Percentiles rank a stretch among this genome's conserved stretches.
These are phyloP conservation scores for Calonectria hongkongensis DNA, from an alignment of 2,329 filamentous ascomycete species.

Conservation along the genomic window DNA sequence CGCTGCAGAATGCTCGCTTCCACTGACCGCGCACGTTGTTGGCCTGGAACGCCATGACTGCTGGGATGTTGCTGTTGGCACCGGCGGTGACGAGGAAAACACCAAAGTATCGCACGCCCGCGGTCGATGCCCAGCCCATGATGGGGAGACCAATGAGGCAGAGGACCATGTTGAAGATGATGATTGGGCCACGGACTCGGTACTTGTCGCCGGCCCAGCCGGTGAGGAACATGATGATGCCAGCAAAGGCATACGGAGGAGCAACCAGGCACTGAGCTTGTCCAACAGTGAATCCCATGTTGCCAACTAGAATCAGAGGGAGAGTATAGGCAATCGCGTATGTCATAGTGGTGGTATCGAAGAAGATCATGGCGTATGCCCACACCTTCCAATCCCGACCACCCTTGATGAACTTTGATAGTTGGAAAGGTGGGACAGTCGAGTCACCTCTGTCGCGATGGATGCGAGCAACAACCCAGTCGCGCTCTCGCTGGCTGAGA, in stretches of 20 bases:
- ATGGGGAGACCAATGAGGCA: conserved; percentile 82
- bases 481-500: conserved; percentile 69
- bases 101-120: conserved; percentile 81
- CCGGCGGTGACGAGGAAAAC: conserved; percentile 86
- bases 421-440: conserved; percentile 71
- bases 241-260: conserved; percentile 80
- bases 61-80: conserved; percentile 85
- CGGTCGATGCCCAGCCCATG: conserved; percentile 78
- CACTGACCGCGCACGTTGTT: conserved; percentile 93
- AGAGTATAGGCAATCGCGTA: conserved; percentile 88
- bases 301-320: conserved; percentile 80
- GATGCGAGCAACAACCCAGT: conserved; percentile 73
- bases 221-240: conserved; percentile 75
- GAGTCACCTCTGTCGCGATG: conserved; percentile 75
- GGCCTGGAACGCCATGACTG: conserved; percentile 85
- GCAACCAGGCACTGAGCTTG: conserved; percentile 82
- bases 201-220: conserved; percentile 81
- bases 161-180: conserved; percentile 79
- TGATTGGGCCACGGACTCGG: conserved; percentile 78
- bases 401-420: conserved; percentile 67
- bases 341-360: conserved; percentile 81
- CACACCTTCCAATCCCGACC: conserved; percentile 75
- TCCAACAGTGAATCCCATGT: conserved; percentile 79
- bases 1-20: conserved; percentile 88
- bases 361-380: conserved; percentile 76